A percentile compares a stretch with the other conserved stretches of the same genome.
Conservation (phyloP, 495 filamentous ascomycete genomes). For the Hypoxylon lienhwacheense region DNA sequence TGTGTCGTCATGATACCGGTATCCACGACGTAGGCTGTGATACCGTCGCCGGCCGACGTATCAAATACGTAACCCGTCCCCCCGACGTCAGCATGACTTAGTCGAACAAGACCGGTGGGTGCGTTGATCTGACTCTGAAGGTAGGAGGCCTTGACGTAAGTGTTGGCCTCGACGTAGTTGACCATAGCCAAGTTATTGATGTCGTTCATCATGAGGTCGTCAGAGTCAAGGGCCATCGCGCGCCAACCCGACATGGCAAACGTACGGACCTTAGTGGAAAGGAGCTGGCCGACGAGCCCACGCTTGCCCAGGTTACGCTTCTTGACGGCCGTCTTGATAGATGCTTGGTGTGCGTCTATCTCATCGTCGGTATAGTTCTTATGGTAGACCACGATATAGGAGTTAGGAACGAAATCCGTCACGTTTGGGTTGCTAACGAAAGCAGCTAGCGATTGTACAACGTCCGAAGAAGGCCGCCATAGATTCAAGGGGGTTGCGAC, state of each 20-base stretch:
- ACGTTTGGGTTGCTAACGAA: conserved; percentile 50
- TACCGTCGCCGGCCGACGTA: conserved; percentile 45
- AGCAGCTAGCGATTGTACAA: conserved; percentile 41
- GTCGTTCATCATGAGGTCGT: conserved; percentile 50
- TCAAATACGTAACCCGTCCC: conserved; percentile 48
- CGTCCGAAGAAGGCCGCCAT: conserved; percentile 31
- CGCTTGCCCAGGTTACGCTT: conserved; percentile 54
- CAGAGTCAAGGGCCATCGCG: conserved; percentile 52
- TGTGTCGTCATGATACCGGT: conserved; percentile 53
- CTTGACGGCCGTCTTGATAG: conserved; percentile 46
- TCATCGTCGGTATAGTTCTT: conserved; percentile 45
- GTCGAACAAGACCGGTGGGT: conserved; percentile 46
- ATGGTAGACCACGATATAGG: conserved; percentile 57
- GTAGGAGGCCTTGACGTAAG: conserved; percentile 40
- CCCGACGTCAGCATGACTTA: conserved; percentile 43
- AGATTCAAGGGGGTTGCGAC: conserved; percentile 23
- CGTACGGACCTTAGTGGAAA: conserved; percentile 46
- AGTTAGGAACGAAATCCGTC: conserved; percentile 46
- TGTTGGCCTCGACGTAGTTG: conserved; percentile 53
- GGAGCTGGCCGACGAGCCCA: conserved; percentile 41
- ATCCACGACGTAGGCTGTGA: conserved; percentile 55
- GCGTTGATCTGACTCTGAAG: conserved; percentile 44
- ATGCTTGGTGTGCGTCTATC: conserved; percentile 45
- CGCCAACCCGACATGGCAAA: conserved; percentile 51
- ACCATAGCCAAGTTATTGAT: conserved; percentile 50